Conservation (phyloP, 441 rosid species). For the Viola pubescens region DNA sequence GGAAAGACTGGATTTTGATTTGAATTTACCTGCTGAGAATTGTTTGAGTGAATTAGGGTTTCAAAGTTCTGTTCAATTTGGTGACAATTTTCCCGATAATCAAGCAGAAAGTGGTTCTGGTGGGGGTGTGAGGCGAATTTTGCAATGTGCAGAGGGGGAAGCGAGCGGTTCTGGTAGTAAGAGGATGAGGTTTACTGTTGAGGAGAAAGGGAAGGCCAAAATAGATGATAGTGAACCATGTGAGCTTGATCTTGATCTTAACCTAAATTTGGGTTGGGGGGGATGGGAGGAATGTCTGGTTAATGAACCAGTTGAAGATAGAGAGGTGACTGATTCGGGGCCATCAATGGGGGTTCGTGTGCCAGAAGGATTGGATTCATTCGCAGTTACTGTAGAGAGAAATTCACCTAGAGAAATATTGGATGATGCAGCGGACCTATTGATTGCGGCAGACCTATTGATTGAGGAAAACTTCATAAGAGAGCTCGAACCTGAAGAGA, state of each 20-base stretch:
- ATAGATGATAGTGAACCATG: constrained; percentile 1
- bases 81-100: neutral
- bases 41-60: constrained; percentile 8
- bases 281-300: neutral
- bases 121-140: neutral
- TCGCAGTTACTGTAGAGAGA: neutral
- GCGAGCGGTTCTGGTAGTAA: constrained; percentile 7
- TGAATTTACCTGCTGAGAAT: constrained; percentile 12
- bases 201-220: constrained; percentile 19
- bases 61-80: constrained; percentile 1
- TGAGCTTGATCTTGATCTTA: constrained; percentile 9
- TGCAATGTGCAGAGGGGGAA: constrained; percentile 10
- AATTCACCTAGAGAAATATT: too few species aligned
- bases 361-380: neutral
- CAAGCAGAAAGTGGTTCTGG: constrained; percentile 5
- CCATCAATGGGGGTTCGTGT: neutral
- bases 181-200: constrained; percentile 13
- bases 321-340: neutral
- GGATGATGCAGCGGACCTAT: neutral
- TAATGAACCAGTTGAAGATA: neutral
- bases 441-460: neutral
- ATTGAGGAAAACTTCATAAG: neutral
- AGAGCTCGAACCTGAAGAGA: neutral
- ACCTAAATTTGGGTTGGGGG: neutral
- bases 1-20: constrained; percentile 14